Evolutionary conservation across 192 early-diverging fungal genomes (phyloP).

Genomic region (Borealophlyctis nickersoniae): DNA sequence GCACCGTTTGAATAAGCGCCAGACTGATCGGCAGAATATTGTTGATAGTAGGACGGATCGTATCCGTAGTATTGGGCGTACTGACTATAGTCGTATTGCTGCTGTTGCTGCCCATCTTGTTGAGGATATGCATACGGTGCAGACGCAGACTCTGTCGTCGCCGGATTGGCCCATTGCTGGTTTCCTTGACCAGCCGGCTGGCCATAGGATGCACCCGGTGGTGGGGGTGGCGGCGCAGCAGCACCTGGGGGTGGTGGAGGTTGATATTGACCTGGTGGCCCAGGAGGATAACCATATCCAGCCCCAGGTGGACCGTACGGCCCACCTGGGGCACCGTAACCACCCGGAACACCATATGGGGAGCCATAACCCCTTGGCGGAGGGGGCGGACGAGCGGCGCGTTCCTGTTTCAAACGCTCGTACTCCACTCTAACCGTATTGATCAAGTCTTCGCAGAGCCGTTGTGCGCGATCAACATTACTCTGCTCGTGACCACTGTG

Average conservation of each 20-base stretch:
- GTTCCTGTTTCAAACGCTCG: slow-evolving; percentile 38
- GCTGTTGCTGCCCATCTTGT: background rate
- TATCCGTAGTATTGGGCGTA: slow-evolving; percentile 16
- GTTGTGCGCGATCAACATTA: slow-evolving; percentile 62
- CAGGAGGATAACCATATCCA: slow-evolving; percentile 2
- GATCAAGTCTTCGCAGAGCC: slow-evolving; percentile 72
- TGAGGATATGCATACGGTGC: slow-evolving; percentile 11
- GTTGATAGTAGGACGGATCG: background rate
- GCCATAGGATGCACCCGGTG: background rate
- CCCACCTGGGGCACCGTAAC: background rate
- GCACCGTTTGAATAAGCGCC: no score
- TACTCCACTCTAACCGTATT: slow-evolving; percentile 74
- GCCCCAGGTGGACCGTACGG: background rate
- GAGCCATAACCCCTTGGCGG: background rate
- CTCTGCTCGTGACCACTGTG: slow-evolving; percentile 62
- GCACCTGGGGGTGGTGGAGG: slow-evolving; percentile 12
- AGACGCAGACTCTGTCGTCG: slow-evolving; percentile 1
- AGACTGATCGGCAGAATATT: background rate
- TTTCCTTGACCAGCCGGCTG: background rate
- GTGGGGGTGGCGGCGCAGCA: background rate
- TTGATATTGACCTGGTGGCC: background rate
- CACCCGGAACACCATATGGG: background rate
- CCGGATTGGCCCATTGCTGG: background rate
- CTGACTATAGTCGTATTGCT: background rate
- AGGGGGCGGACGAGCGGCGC: background rate